phyloP scores from a whole-genome alignment of 306 rosid genomes.

The Mimosa pudica region DNA sequence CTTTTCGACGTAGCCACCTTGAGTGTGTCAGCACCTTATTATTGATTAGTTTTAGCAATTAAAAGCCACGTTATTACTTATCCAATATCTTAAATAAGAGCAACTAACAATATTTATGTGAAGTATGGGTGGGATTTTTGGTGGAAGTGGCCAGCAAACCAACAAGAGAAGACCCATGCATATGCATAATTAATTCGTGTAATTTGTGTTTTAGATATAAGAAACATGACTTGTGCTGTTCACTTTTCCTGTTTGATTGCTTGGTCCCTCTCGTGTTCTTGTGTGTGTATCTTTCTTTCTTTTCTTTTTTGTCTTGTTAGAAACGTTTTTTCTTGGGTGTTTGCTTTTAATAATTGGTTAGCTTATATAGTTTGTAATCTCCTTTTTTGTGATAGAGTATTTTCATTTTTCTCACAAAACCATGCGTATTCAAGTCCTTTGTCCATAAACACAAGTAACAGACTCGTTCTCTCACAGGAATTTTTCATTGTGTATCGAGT shows the following conservation, averaged over 20 bases:
- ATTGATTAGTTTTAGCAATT: neutral
- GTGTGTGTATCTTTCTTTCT: neutral
- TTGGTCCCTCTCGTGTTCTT: neutral
- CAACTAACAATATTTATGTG: too few relatives aligned
- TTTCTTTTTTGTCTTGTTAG: too few relatives aligned
- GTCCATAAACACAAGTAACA: neutral
- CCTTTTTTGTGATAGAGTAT: neutral
- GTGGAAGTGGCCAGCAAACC: neutral
- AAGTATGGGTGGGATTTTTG: neutral
- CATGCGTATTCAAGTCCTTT: neutral
- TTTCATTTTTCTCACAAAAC: neutral
- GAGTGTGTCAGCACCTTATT: neutral
- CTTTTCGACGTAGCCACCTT: neutral
- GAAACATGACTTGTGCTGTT: neutral
- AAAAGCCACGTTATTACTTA: neutral
- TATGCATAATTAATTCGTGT: neutral
- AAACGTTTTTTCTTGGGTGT: neutral
- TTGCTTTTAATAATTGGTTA: neutral
- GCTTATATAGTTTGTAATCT: neutral
- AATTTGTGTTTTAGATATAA: neutral
- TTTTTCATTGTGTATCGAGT: neutral
- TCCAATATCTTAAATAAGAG: neutral
- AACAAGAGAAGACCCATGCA: neutral
- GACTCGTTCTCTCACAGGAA: neutral
- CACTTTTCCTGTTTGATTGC: neutral